Conservation (phyloP, 2,329 filamentous ascomycete species). For the Calonectria honghensis region DNA sequence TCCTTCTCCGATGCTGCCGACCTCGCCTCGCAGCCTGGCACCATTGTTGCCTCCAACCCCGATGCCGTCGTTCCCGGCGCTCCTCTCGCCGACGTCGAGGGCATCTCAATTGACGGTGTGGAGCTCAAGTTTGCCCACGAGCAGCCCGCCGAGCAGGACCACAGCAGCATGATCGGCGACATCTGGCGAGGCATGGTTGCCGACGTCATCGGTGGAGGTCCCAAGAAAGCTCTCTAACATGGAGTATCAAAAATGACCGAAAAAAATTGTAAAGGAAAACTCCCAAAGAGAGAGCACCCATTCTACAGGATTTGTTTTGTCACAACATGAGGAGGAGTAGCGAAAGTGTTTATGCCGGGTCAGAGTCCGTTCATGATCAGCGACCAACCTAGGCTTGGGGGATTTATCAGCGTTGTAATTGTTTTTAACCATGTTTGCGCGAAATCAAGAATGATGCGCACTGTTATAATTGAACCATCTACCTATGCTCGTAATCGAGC, state of each 20-base stretch:
- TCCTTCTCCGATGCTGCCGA: conserved; percentile 65
- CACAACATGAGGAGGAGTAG: conserved; percentile 32
- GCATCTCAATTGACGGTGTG: conserved; percentile 73
- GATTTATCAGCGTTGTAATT: conserved; percentile 52
- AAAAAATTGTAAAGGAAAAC: conserved; percentile 35
- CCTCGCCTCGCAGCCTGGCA: conserved; percentile 66
- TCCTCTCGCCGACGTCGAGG: conserved; percentile 75
- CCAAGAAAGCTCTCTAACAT: conserved; percentile 27
- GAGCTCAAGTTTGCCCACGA: conserved; percentile 73
- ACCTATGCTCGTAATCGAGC: conserved; percentile 33
- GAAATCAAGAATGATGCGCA: conserved; percentile 35
- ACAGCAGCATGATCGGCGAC: conserved; percentile 70
- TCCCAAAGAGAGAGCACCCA: neutral
- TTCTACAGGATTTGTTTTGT: conserved; percentile 14
- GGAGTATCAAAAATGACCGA: neutral
- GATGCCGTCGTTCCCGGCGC: conserved; percentile 70
- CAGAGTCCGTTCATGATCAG: conserved; percentile 30
- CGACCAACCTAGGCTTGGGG: conserved; percentile 32
- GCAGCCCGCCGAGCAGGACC: conserved; percentile 54
- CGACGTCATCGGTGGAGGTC: conserved; percentile 60
- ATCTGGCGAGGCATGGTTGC: conserved; percentile 76
- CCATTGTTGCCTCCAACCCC: conserved; percentile 75
- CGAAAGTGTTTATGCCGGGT: conserved; percentile 13
- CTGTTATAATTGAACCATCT: conserved; percentile 36
- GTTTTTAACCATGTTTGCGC: conserved; percentile 40